phyloP scores from a whole-genome alignment of 441 rosid genomes.

The Kokia cookei region DNA sequence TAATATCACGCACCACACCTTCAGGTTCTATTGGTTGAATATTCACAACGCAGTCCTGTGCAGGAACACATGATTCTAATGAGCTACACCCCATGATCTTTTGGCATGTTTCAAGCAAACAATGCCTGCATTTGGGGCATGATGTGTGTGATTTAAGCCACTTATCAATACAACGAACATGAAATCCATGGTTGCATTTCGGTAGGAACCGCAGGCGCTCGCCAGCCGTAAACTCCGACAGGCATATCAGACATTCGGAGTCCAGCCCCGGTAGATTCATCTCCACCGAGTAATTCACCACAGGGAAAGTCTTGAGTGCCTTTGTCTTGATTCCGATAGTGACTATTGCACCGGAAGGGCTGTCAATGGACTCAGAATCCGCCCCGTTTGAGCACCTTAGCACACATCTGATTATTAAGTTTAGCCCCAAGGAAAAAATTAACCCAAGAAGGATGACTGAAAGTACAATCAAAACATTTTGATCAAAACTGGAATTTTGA shows the following conservation, averaged over 20 bases:
- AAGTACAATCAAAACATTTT: constrained; percentile 39
- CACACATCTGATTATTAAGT: constrained; percentile 36
- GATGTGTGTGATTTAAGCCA: constrained; percentile 46
- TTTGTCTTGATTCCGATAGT: constrained; percentile 41
- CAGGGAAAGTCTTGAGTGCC: constrained; percentile 44
- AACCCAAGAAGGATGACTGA: constrained; percentile 45
- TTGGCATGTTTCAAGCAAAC: constrained; percentile 39
- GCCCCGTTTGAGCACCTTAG: constrained; percentile 25
- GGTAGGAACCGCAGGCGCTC: constrained; percentile 45
- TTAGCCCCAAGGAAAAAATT: constrained; percentile 41
- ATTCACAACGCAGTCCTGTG: constrained; percentile 9
- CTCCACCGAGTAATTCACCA: constrained; percentile 38
- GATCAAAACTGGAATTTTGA: constrained; percentile 25
- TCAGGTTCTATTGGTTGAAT: constrained; percentile 33
- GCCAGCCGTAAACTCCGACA: constrained; percentile 35
- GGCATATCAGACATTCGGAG: constrained; percentile 42
- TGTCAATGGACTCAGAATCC: constrained; percentile 11
- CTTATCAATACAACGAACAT: constrained; percentile 44
- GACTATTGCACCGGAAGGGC: constrained; percentile 17
- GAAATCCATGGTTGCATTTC: constrained; percentile 54
- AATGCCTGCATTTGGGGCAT: constrained; percentile 56
- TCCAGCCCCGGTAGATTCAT: constrained; percentile 35
- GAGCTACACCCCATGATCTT: constrained; percentile 32
- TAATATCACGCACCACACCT: constrained; percentile 18
- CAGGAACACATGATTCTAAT: constrained; percentile 4